Evolutionary conservation across 1,284 basidiomycete species (phyloP), one percentile per base, ranked within the genome.

Genomic region (Peniophora sp.): DNA sequence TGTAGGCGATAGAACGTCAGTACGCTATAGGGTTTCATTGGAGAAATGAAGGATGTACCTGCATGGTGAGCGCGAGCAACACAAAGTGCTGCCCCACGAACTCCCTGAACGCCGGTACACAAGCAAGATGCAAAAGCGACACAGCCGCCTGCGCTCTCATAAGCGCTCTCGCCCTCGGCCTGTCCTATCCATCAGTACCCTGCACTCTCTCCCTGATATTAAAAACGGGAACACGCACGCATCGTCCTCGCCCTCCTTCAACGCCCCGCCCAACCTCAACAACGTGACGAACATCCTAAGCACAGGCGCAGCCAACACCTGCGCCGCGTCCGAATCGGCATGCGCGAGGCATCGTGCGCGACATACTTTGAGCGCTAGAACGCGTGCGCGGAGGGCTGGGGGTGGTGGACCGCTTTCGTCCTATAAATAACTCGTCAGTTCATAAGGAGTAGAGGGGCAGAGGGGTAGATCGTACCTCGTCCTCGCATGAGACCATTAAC

Each of bases 121-220:
- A 76, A 0, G 87, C 83, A 9, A 99, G 72, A 64, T 94, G 92
- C 43, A 97, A 67, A 47, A 98, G 63, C 1, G 89, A 92, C 9
- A 85, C 69, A 0, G 89, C 86, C 0, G 94, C 92, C 59, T 90
- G 83, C 24, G 97, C 67, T 17, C 95, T 79, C 67, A 98, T 72
- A 16, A 84, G 76, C 1, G 85, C 77, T 64, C 79, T 80, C 34
- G 78, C 74, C 55, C 74, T 75, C 1, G 75, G 72, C 56, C 85
- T 88, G 53, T 3, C 17, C 25, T 11, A 23, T 11, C 17, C 38
- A 6, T 12, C 16, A 16, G 38, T 16, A 41, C 38, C n/a, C 6
- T 12, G 12, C 5, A 32, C 27, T 12, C 27, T 32, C n/a, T n/a
- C 47, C 45, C 47, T 44, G n/a, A 35, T 17, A 10, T 5, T 5